phyloP scores from a whole-genome alignment of 1,284 basidiomycete species.

The Termitomyces sp. region DNA sequence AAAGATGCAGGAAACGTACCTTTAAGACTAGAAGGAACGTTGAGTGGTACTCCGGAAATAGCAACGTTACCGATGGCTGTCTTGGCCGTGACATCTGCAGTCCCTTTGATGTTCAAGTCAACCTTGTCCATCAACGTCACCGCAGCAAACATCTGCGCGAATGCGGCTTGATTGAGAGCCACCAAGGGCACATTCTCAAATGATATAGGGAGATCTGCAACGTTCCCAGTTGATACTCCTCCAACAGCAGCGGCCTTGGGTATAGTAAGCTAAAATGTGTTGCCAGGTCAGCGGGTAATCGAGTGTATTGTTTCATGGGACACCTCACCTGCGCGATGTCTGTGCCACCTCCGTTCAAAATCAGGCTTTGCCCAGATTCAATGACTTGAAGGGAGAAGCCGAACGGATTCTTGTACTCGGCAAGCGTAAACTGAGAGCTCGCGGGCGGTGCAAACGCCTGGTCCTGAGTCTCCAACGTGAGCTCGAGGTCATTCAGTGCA shows the following conservation, averaged over 20 bases:
- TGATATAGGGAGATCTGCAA: slow-evolving; percentile 51
- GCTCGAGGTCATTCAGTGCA: slow-evolving; percentile 53
- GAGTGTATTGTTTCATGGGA: neutral
- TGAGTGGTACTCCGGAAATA: slow-evolving; percentile 61
- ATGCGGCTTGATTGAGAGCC: slow-evolving; percentile 51
- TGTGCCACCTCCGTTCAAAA: slow-evolving; percentile 43
- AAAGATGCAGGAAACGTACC: slow-evolving; percentile 30
- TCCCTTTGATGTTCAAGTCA: slow-evolving; percentile 51
- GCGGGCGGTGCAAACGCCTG: slow-evolving; percentile 57
- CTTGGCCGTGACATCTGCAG: slow-evolving; percentile 56
- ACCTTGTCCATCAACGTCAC: slow-evolving; percentile 50
- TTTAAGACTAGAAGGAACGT: slow-evolving; percentile 50
- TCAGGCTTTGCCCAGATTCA: slow-evolving; percentile 51
- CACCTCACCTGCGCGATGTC: slow-evolving; percentile 49
- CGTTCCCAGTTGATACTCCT: slow-evolving; percentile 65
- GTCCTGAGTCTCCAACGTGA: slow-evolving; percentile 47
- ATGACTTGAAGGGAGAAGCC: slow-evolving; percentile 70
- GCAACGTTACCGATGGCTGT: slow-evolving; percentile 67
- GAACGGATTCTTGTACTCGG: slow-evolving; percentile 74
- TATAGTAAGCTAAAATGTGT: slow-evolving; percentile 43
- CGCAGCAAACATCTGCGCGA: slow-evolving; percentile 53
- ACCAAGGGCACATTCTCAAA: slow-evolving; percentile 56
- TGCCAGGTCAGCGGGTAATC: neutral
- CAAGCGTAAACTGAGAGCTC: slow-evolving; percentile 57
- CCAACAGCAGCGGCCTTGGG: slow-evolving; percentile 48